Percentiles rank a stretch among this genome's conserved stretches.
Conservation (phyloP, 441 rosid species). For the Pelargonium citronellum region DNA sequence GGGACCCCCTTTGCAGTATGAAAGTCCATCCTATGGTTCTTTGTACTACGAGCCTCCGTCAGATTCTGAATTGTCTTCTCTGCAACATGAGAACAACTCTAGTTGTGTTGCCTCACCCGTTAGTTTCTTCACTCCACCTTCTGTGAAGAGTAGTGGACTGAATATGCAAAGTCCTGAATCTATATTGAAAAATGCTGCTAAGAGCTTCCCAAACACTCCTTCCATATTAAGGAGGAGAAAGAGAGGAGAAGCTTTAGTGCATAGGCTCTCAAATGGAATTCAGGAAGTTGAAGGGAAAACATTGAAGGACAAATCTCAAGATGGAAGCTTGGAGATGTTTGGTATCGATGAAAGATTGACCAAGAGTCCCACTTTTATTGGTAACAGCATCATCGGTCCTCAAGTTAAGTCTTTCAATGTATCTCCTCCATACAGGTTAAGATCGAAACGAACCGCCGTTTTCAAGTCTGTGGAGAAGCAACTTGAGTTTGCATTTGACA, state of each 20-base stretch:
- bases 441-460: slow-evolving; percentile 72
- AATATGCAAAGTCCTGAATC: slow-evolving; percentile 61
- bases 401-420: slow-evolving; percentile 47
- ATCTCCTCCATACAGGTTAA: slow-evolving; percentile 86
- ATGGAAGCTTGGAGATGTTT: neutral
- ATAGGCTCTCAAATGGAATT: slow-evolving; percentile 23
- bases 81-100: slow-evolving; percentile 33
- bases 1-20: slow-evolving; percentile 26
- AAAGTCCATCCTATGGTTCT: slow-evolving; percentile 45
- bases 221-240: slow-evolving; percentile 80
- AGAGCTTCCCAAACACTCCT: slow-evolving; percentile 77
- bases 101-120: slow-evolving; percentile 53
- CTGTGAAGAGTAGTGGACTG: slow-evolving; percentile 41
- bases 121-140: slow-evolving; percentile 79
- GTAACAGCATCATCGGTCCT: slow-evolving; percentile 25
- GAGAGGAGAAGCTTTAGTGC: slow-evolving; percentile 26
- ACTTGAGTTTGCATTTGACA: slow-evolving; percentile 63
- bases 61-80: slow-evolving; percentile 30
- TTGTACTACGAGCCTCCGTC: slow-evolving; percentile 42
- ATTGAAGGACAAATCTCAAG: slow-evolving; percentile 19
- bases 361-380: slow-evolving; percentile 37
- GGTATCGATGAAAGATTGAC: slow-evolving; percentile 19
- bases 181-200: slow-evolving; percentile 67
- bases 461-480: slow-evolving; percentile 83
- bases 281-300: slow-evolving; percentile 28